Evolutionary conservation across 1,284 basidiomycete genomes (phyloP).

Genomic region (Ustilago loliicola): DNA sequence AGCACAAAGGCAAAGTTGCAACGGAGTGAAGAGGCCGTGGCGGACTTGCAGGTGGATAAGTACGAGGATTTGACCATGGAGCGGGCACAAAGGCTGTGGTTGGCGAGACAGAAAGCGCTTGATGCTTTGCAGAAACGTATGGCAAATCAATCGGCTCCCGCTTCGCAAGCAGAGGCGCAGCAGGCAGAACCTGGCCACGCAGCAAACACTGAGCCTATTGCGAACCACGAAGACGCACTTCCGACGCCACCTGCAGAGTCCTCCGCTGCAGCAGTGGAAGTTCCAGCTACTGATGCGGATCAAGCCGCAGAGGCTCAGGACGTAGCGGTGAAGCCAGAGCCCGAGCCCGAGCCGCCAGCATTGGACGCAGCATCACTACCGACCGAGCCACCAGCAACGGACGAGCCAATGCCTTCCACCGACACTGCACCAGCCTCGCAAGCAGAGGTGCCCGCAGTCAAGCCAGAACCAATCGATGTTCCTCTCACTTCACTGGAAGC

Average conservation of each 20-base stretch:
- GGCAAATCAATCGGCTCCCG: not conserved
- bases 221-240: not conserved
- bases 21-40: not conserved
- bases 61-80: constrained; percentile 55
- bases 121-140: constrained; percentile 43
- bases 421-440: not conserved
- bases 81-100: constrained; percentile 51
- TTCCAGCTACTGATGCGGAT: not conserved
- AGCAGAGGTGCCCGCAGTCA: not conserved
- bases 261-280: not conserved
- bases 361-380: not conserved
- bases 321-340: not conserved
- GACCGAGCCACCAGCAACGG: not conserved
- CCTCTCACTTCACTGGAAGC: not conserved
- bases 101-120: constrained; percentile 52
- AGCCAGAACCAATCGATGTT: constrained; percentile 14
- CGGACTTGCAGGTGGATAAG: constrained; percentile 2
- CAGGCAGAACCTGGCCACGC: constrained; percentile 1
- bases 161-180: not conserved
- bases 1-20: constrained; percentile 6
- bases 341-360: not conserved
- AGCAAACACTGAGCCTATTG: not conserved
- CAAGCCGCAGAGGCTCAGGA: not conserved
- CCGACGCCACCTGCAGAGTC: not conserved
- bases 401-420: constrained; percentile 1